Base-by-base conservation (phyloP, 176 grass and related monocot genomes). In the Carex pumila region DNA sequence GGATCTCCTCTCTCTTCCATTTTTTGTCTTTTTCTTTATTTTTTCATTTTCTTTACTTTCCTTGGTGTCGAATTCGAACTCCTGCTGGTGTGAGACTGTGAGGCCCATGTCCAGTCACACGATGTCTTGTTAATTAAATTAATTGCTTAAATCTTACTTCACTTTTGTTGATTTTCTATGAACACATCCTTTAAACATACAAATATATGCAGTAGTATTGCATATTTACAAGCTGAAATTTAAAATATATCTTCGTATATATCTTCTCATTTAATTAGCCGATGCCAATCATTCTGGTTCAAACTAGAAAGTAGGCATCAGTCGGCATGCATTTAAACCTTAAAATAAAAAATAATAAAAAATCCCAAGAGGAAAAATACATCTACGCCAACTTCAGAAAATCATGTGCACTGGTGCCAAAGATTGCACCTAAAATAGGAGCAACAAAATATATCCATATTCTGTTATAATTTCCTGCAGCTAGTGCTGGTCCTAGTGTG, bases 381-480 rank as follows among this genome's bases (percentile, higher is more conserved):
- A 18, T 34, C 32, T 68, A 76, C 5, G 49, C 72, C 72, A 76
- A 82, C 68, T 92, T 90, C 58, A 92, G 50, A 54, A 56, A 72
- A 61, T 76, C 32, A 84, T 92, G 90, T 52, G 83, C 85, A 12
- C 88, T 86, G 29, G 50, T 59, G 1, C 88, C 91, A 7, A 81
- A 71, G 9, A 88, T 79, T 59, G 83, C 88, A 31, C 86, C 91
- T 1, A 88, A 60, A 32, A 85, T 85, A 5, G 91, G 88, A 29
- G 91, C 91, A 22, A 85, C 49, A 30, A 91, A 82, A 72, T 93
- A 90, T 13, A 93, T 5, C 91, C 89, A 90, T 30, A 93, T 88
- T 43, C 88, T 81, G 65, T 70, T 89, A 65, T 90, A 93, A 0
- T 64, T 87, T 11, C 86, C 86, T 3, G 86, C 86, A 6, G 84